Base-by-base conservation (phyloP, 208 protist species). In the Borovskyia barvae region DNA sequence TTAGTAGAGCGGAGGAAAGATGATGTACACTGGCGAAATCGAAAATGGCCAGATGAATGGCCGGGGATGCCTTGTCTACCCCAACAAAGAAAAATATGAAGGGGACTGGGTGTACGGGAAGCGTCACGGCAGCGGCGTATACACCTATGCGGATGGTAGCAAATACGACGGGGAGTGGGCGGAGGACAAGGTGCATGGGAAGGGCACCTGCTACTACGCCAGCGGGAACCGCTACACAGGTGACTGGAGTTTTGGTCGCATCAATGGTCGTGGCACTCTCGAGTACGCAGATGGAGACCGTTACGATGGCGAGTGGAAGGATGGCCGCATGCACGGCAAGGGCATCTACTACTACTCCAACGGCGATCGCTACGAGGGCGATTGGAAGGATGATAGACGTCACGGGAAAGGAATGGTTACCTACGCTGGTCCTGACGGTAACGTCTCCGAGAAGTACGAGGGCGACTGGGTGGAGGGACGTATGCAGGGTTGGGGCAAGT, bases 11-110 rank as follows among this genome's bases (percentile, higher is more conserved):
- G 14, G 48, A 45, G 58, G 41, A 33, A 85, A 77, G 57, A 97
- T 97, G 88, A 94, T 98, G 67, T 98, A 98, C 84, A 93, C 90
- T 32, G 96, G 96, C 42, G 90, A 97, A 50, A 98, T 98, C 69
- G 94, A 98, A 59, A 94, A 96, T 57, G 94, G 94, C 60, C 88
- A 95, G 77, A 98, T 98, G 94, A 94, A 98, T 72, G 96, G 96
- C 69, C 91, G 84, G 24, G 96, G 96, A 20, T 91, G 80, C 40
- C 86, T 98, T 30, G 72, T 96, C 36, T 98, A 97, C 64, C 86
- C 94, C 2, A 98, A 97, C 75, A 92, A 93, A 48, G 90, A 97
- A 55, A 96, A 84, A 61, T 95, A 93, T 57, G 87, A 97, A 59
- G 96, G 96, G 25, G 94, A 98, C 61, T 98, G 91, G 84, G 87